Base-by-base conservation (phyloP, 371 early-diverging fungal genomes). In the Apophysomyces elegans region DNA sequence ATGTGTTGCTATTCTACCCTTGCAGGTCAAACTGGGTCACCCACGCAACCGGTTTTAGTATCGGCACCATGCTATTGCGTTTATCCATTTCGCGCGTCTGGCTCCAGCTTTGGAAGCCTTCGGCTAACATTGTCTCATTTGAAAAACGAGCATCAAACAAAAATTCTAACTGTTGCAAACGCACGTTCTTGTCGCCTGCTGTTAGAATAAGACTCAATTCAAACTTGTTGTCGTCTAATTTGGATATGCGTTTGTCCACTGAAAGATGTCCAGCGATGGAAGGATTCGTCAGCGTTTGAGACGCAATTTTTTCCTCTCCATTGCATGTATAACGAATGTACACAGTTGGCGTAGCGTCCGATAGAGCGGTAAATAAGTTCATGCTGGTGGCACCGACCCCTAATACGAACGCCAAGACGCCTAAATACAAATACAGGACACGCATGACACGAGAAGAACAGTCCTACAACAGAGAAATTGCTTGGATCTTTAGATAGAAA, bases 21-120 rank as follows among this genome's bases (percentile, higher is more conserved):
- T 76, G 76, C 2, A 76, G 67, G 54, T 76, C 66, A 44, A 71
- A 79, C 26, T 66, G 70, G 44, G 65, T 78, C 54, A 62, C 71
- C 79, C 66, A 80, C 26, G 79, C 80, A 64, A 68, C 79, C 58
- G 56, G 71, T 58, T 36, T 64, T 41, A 58, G 72, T 58, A 68
- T 79, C 62, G 62, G 58, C n/a, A 56, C 59, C 61, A 56, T 62
- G 21, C 63, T 56, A 18, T 68, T 67, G 38, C 70, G 65, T 50
- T 65, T 66, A 32, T 77, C 77, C 7, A 65, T 56, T 57, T 75
- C 77, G 12, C 73, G 72, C 1, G 79, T 71, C 38, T 66, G 65
- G 14, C 74, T 78, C 83, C 83, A 83, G 56, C 76, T 67, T 60
- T 83, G 80, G 47, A 71, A 83, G 0, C 83, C 83, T 45, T 83